phyloP scores from a whole-genome alignment of 495 filamentous ascomycete genomes.

The Xylaria intraflava region DNA sequence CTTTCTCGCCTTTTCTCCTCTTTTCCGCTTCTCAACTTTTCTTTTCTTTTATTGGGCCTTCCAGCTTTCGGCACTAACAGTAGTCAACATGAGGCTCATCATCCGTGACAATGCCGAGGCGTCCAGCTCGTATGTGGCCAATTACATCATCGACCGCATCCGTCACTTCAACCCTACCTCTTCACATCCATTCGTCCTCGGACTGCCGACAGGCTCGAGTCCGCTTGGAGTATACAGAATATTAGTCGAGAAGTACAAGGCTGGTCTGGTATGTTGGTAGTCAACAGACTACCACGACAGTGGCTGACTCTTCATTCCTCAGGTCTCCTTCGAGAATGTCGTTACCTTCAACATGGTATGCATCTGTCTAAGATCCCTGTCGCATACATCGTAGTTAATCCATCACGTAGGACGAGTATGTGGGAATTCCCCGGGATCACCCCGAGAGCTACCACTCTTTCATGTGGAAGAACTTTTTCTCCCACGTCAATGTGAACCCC shows the following conservation, averaged over 20 bases:
- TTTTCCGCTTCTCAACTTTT: not conserved
- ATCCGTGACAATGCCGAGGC: conserved; percentile 62
- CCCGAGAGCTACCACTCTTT: conserved; percentile 82
- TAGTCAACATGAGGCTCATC: conserved; percentile 66
- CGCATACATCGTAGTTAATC: conserved; percentile 8
- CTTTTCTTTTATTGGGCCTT: conserved; percentile 14
- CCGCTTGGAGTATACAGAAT: conserved; percentile 72
- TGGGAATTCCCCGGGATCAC: conserved; percentile 73
- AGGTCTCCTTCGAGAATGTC: conserved; percentile 80
- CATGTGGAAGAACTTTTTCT: conserved; percentile 90
- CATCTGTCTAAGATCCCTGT: not conserved
- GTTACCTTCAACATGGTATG: conserved; percentile 88
- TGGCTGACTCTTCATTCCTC: not conserved
- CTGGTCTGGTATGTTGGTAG: conserved; percentile 47
- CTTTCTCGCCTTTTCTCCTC: not conserved
- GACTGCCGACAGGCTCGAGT: conserved; percentile 75
- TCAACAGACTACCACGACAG: not conserved
- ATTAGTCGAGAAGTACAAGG: conserved; percentile 67
- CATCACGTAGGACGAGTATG: conserved; percentile 67
- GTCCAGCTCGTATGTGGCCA: conserved; percentile 68
- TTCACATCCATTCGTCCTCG: conserved; percentile 70
- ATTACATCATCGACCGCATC: conserved; percentile 79
- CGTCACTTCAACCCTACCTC: conserved; percentile 64
- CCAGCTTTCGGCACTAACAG: conserved; percentile 1
- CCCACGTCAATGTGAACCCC: conserved; percentile 74